These are phyloP conservation scores for Aspergillus wentii DNA, from an alignment of 495 filamentous ascomycete genomes.

Conservation along the genomic window DNA sequence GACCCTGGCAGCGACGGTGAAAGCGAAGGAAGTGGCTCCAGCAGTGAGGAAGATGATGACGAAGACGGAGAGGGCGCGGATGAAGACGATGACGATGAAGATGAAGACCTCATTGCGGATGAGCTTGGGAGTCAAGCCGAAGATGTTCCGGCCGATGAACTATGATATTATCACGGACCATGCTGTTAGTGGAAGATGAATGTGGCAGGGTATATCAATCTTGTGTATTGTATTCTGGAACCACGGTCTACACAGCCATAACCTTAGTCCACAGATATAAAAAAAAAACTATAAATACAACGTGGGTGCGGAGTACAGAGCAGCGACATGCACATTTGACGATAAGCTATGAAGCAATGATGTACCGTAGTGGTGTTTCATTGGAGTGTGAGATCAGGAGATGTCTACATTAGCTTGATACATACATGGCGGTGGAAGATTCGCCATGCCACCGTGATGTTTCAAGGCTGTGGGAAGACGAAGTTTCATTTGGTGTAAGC, in stretches of 20 bases:
- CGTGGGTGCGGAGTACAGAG: too few relatives aligned
- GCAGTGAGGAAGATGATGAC: conserved; percentile 48
- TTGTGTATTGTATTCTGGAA: neutral
- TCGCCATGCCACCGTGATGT: too few relatives aligned
- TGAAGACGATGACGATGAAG: conserved; percentile 47
- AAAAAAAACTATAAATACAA: neutral
- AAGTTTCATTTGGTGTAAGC: too few relatives aligned
- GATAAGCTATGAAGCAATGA: too few relatives aligned
- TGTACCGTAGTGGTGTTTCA: too few relatives aligned
- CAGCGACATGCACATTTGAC: too few relatives aligned
- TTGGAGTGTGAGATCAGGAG: too few relatives aligned
- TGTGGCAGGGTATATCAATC: neutral
- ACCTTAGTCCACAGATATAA: neutral
- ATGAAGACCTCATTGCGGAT: conserved; percentile 30
- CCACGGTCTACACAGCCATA: too few relatives aligned
- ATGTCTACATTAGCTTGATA: too few relatives aligned
- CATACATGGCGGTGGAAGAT: too few relatives aligned
- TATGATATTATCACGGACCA: conserved; percentile 4
- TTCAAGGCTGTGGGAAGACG: too few relatives aligned
- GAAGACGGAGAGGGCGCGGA: conserved; percentile 45
- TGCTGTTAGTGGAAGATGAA: neutral
- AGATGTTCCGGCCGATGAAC: conserved; percentile 24
- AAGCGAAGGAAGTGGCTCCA: conserved; percentile 63
- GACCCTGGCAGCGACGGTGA: conserved; percentile 73
- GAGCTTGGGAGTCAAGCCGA: conserved; percentile 41